Base-by-base conservation (phyloP, 352 stramenopile species). In the Phytophthora citrophthora region DNA sequence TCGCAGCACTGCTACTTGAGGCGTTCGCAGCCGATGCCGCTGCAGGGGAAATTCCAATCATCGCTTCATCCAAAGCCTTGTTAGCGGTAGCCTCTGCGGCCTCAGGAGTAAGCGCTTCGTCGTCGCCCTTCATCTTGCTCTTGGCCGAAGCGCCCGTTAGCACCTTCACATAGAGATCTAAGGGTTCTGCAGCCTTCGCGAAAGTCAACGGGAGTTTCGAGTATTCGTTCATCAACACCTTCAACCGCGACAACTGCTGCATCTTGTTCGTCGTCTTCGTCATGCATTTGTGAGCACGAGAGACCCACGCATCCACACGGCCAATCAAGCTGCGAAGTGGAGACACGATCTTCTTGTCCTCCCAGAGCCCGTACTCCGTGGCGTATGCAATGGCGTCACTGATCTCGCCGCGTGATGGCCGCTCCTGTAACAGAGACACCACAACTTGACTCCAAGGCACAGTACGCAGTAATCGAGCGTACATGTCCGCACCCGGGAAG, bases 141-240 rank as follows among this genome's bases (percentile, higher is more conserved):
- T 73, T 55, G 2, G 24, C 29, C 5, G 49, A 57, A 48, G 26
- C 40, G 4, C 67, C 63, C n/a, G 48, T 47, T 24, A 77, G 49
- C 38, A 72, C 15, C n/a, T 76, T 72, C 9, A 81, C 47, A 11
- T 83, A 86, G 4, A 45, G 52, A 49, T 85, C 55, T 27, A 91
- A 66, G 9, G 68, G 70, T 16, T 67, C 51, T 40, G 70, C 68
- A 2, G 68, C 65, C n/a, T 74, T 54, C 9, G 56, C 49, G 46
- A 73, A 94, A 11, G 88, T 94, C 18, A 96, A 56, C 13, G 88
- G 88, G 12, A 96, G 77, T 66, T 96, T 96, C 27, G 86, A 90
- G 70, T 96, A 96, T 54, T 96, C 88, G 60, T 95, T 96, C 68
- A 95, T 68, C 12, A 95, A 63, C 24, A 77, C 52, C 48, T 94